Percentiles rank a stretch among this genome's conserved stretches.
Conservation (phyloP, 805 yeast genomes). For the Myxozyma sirexii region DNA sequence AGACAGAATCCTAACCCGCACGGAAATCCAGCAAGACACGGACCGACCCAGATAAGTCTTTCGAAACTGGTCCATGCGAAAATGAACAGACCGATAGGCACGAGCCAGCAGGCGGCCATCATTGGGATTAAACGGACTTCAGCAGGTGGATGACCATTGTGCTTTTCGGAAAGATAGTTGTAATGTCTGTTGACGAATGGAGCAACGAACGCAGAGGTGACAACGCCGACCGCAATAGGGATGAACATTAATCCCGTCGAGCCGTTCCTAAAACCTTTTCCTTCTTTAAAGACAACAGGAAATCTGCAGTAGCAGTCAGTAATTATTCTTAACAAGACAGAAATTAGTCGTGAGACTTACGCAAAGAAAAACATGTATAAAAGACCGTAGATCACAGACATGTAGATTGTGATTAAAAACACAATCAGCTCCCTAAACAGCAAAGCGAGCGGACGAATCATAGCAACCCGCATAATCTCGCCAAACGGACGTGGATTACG, state of each 20-base stretch:
- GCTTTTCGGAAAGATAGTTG: constrained; percentile 41
- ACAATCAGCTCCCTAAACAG: constrained; percentile 50
- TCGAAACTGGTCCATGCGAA: constrained; percentile 55
- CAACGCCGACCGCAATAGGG: constrained; percentile 56
- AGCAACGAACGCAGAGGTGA: constrained; percentile 57
- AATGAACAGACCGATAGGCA: constrained; percentile 60
- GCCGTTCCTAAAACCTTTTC: constrained; percentile 56
- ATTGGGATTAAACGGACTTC: constrained; percentile 63
- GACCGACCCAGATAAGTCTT: constrained; percentile 56
- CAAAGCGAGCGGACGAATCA: constrained; percentile 75
- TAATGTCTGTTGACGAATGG: constrained; percentile 44
- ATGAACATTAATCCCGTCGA: constrained; percentile 64
- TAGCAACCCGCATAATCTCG: constrained; percentile 68
- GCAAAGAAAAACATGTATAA: constrained; percentile 68
- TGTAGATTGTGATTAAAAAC: constrained; percentile 56
- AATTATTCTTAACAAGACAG: background rate
- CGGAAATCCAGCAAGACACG: constrained; percentile 48
- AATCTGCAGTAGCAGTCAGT: constrained; percentile 21
- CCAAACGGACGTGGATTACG: constrained; percentile 68
- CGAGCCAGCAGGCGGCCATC: constrained; percentile 56
- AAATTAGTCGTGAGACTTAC: constrained; percentile 42
- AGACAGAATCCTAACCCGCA: constrained; percentile 48
- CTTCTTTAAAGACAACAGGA: constrained; percentile 59
- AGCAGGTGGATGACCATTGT: constrained; percentile 55
- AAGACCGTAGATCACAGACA: constrained; percentile 49